phyloP scores from a whole-genome alignment of 2,329 filamentous ascomycete genomes.

The Colletotrichum sp. region DNA sequence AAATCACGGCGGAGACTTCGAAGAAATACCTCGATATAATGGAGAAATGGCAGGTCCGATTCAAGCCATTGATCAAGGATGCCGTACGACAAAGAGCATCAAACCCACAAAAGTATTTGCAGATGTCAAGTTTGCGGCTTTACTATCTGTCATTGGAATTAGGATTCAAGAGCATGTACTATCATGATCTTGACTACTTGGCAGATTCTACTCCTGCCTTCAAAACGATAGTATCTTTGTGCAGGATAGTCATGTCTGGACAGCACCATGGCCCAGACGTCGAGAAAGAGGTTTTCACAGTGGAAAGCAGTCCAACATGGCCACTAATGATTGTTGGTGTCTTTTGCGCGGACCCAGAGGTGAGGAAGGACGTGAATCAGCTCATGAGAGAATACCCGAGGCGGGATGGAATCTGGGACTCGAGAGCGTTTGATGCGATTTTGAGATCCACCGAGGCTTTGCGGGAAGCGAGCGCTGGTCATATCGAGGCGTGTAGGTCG shows the following conservation, averaged over 20 bases:
- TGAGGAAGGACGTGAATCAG: constrained; percentile 43
- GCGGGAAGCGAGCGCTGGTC: neutral
- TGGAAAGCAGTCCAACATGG: constrained; percentile 30
- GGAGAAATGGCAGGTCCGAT: neutral
- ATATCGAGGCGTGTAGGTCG: neutral
- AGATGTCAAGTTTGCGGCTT: neutral
- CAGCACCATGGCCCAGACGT: neutral
- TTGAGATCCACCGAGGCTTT: neutral
- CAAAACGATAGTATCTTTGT: neutral
- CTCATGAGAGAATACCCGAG: constrained; percentile 46
- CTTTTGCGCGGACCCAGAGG: constrained; percentile 40
- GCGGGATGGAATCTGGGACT: constrained; percentile 49
- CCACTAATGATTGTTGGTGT: constrained; percentile 45
- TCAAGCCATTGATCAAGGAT: neutral
- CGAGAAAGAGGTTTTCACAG: neutral
- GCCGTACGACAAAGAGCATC: neutral
- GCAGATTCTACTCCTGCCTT: neutral
- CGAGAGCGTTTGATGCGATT: constrained; percentile 37
- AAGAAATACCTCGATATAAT: constrained; percentile 20
- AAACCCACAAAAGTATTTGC: neutral
- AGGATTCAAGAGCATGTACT: neutral
- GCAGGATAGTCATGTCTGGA: neutral
- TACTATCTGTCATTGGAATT: neutral
- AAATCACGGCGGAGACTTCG: neutral
- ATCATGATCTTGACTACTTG: neutral